phyloP scores from a whole-genome alignment of 805 yeast genomes.

The Zygotorulaspora florentina region DNA sequence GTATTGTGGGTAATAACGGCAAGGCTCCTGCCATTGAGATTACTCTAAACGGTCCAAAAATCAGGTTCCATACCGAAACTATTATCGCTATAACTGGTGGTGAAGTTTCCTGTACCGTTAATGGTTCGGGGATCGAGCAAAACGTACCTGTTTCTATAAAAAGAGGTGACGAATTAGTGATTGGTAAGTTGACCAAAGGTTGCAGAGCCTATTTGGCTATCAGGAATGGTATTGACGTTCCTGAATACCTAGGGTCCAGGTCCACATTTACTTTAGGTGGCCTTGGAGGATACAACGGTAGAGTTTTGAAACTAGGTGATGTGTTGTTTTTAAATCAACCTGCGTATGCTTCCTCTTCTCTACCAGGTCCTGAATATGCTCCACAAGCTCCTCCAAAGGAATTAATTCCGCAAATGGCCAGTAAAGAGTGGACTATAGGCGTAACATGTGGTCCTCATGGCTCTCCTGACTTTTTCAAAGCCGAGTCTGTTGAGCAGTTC shows the following conservation, averaged over 20 bases:
- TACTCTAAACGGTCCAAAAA: constrained; percentile 82
- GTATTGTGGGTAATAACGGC: constrained; percentile 81
- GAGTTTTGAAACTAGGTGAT: constrained; percentile 88
- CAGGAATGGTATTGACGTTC: constrained; percentile 90
- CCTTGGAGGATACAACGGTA: constrained; percentile 92
- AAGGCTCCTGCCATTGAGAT: constrained; percentile 87
- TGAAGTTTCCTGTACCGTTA: constrained; percentile 57
- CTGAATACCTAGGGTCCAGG: constrained; percentile 91
- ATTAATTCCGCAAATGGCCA: constrained; percentile 32
- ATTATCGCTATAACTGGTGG: constrained; percentile 89
- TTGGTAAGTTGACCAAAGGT: constrained; percentile 79
- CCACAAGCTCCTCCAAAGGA: constrained; percentile 56
- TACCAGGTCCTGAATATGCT: constrained; percentile 67
- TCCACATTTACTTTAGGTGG: constrained; percentile 92
- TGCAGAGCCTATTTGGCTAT: constrained; percentile 88
- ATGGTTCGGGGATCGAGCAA: constrained; percentile 52
- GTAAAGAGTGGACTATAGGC: constrained; percentile 70
- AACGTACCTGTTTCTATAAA: constrained; percentile 70
- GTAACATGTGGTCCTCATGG: constrained; percentile 98
- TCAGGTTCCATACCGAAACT: constrained; percentile 77
- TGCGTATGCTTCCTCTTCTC: constrained; percentile 55
- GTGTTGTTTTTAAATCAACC: constrained; percentile 84
- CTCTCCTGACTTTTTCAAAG: constrained; percentile 86
- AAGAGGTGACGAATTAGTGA: constrained; percentile 70
- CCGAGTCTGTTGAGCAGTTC: constrained; percentile 70